Percentiles rank a stretch among this genome's conserved stretches.
Evolutionary conservation across 108 stramenopile species (phyloP).

Genomic region (Nitzschia sp.): DNA sequence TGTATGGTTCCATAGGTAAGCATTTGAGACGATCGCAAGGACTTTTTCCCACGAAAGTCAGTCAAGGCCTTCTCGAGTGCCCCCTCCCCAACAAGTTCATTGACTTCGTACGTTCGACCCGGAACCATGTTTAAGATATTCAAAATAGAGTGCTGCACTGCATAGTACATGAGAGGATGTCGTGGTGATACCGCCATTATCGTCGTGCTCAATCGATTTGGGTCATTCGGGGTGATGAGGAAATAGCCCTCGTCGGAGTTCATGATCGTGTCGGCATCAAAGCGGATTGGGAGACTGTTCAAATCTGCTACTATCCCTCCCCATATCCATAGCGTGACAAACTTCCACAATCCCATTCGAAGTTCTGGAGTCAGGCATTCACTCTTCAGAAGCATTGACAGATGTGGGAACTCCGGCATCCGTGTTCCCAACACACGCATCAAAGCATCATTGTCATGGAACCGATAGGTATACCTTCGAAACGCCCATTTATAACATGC

Average conservation of each 20-base stretch:
- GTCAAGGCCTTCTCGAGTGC: background rate
- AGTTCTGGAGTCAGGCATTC: slow-evolving; percentile 13
- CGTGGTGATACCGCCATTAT: slow-evolving; percentile 63
- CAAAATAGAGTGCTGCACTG: slow-evolving; percentile 40
- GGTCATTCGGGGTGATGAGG: slow-evolving; percentile 25
- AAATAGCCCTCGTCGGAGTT: slow-evolving; percentile 46
- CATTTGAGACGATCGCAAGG: background rate
- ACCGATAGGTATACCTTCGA: slow-evolving; percentile 32
- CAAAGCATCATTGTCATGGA: slow-evolving; percentile 59
- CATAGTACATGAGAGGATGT: slow-evolving; percentile 69
- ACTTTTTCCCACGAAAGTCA: slow-evolving; percentile 1
- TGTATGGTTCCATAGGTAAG: slow-evolving; percentile 1
- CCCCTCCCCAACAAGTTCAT: background rate
- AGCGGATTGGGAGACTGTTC: slow-evolving; percentile 36
- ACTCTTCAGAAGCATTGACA: background rate
- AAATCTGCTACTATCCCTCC: slow-evolving; percentile 49
- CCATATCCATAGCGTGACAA: slow-evolving; percentile 45
- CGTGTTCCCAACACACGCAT: slow-evolving; percentile 36
- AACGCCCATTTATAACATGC: slow-evolving; percentile 19
- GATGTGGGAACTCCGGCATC: slow-evolving; percentile 41
- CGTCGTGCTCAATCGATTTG: slow-evolving; percentile 43
- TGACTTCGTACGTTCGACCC: slow-evolving; percentile 1
- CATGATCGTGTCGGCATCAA: slow-evolving; percentile 23
- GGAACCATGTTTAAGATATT: slow-evolving; percentile 22
- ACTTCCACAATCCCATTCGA: slow-evolving; percentile 45